These are phyloP conservation scores for Malus hybrid DNA, from an alignment of 331 rosid species.

Conservation along the genomic window DNA sequence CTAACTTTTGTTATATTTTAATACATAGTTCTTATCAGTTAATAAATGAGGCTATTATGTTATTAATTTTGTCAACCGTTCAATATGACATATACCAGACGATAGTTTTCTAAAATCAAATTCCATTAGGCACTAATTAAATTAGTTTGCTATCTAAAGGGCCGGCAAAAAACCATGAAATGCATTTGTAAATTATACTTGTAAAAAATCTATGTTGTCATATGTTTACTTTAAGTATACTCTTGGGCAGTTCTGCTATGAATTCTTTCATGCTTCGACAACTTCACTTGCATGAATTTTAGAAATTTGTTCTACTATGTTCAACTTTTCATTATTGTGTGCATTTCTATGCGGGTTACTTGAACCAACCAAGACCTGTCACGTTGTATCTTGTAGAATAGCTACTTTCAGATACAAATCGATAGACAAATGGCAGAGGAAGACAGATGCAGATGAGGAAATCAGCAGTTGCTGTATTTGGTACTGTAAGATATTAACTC, in stretches of 20 bases:
- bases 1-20: background rate
- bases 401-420: slow-evolving; percentile 70
- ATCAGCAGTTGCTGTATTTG: slow-evolving; percentile 51
- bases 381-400: slow-evolving; percentile 45
- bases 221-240: background rate
- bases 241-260: background rate
- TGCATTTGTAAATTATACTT: background rate
- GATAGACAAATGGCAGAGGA: slow-evolving; percentile 85
- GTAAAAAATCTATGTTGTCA: no score
- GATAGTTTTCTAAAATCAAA: background rate
- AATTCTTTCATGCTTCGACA: background rate
- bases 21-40: background rate
- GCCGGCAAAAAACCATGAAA: background rate
- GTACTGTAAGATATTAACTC: slow-evolving; percentile 40
- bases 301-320: background rate
- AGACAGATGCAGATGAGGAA: slow-evolving; percentile 72
- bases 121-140: background rate
- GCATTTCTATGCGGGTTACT: background rate
- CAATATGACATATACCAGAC: background rate
- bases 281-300: background rate
- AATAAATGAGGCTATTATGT: background rate
- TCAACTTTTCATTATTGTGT: background rate
- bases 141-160: background rate
- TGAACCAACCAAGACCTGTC: slow-evolving; percentile 9
- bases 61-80: background rate